Conservation (phyloP, 805 yeast genomes). For the Yamadazyma akitaensis region DNA sequence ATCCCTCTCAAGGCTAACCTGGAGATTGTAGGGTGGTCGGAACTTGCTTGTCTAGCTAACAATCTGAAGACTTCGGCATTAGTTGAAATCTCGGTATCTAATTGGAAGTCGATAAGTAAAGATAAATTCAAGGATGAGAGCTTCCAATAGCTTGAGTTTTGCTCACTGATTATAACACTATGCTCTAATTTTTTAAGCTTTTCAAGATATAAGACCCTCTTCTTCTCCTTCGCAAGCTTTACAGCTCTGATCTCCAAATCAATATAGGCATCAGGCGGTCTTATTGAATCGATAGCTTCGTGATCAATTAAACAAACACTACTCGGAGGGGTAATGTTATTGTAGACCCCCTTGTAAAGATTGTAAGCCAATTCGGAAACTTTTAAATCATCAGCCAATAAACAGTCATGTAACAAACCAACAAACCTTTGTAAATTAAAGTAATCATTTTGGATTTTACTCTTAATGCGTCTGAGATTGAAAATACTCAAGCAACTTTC, state of each 20-base stretch:
- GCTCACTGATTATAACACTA: conserved; percentile 24
- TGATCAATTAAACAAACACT: conserved; percentile 49
- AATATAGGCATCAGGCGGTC: conserved; percentile 60
- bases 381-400: conserved; percentile 52
- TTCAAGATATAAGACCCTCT: conserved; percentile 42
- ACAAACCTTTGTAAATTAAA: conserved; percentile 48
- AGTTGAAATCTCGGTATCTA: conserved; percentile 47
- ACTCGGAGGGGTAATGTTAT: conserved; percentile 31
- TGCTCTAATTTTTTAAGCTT: conserved; percentile 43
- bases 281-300: conserved; percentile 40
- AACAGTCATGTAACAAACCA: conserved; percentile 50
- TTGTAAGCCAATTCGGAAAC: conserved; percentile 54
- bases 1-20: conserved; percentile 59
- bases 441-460: conserved; percentile 57
- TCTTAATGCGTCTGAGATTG: conserved; percentile 52
- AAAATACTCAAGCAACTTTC: conserved; percentile 64
- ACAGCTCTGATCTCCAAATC: conserved; percentile 59
- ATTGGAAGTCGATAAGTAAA: conserved; percentile 51
- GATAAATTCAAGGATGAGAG: conserved; percentile 46
- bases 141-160: conserved; percentile 53
- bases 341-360: conserved; percentile 38
- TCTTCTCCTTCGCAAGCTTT: conserved; percentile 58
- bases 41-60: conserved; percentile 46
- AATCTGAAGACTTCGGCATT: conserved; percentile 38
- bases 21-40: conserved; percentile 68